Percentiles rank a stretch among this genome's conserved stretches.
Evolutionary conservation across 768 basidiomycete species (phyloP).

Genomic region (Thelephora aurantiotincta): DNA sequence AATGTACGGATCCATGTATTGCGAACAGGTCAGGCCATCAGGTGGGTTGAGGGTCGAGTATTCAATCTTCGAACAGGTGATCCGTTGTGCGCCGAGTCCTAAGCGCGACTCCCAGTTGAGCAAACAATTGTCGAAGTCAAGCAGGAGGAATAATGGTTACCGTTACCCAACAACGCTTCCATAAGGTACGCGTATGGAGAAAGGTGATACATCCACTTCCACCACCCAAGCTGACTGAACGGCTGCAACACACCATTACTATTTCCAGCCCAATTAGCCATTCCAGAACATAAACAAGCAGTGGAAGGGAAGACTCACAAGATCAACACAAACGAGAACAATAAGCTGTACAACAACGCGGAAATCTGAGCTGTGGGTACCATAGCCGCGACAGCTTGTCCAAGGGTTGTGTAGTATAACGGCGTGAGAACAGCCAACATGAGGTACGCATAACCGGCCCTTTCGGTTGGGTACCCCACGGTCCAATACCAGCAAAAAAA

Average conservation of each 20-base stretch:
- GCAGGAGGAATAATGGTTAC: constrained; percentile 2
- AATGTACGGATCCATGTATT: constrained; percentile 40
- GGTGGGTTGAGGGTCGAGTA: constrained; percentile 39
- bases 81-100: constrained; percentile 27
- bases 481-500: constrained; percentile 65
- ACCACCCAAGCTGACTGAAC: constrained; percentile 45
- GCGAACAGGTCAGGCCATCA: constrained; percentile 33
- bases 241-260: constrained; percentile 61
- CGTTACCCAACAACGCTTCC: constrained; percentile 27
- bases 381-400: constrained; percentile 47
- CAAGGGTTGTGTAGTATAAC: constrained; percentile 47
- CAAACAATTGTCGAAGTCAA: not conserved
- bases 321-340: constrained; percentile 51
- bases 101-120: not conserved
- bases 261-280: not conserved
- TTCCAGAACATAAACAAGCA: not conserved
- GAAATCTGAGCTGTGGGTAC: constrained; percentile 46
- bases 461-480: constrained; percentile 37
- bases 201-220: constrained; percentile 54
- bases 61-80: constrained; percentile 40
- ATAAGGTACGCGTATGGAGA: constrained; percentile 46
- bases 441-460: constrained; percentile 49
- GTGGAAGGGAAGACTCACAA: constrained; percentile 27
- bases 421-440: constrained; percentile 40
- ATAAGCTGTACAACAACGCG: constrained; percentile 38